Evolutionary conservation across 192 early-diverging fungal species (phyloP).

Genomic region (Podila epigama): DNA sequence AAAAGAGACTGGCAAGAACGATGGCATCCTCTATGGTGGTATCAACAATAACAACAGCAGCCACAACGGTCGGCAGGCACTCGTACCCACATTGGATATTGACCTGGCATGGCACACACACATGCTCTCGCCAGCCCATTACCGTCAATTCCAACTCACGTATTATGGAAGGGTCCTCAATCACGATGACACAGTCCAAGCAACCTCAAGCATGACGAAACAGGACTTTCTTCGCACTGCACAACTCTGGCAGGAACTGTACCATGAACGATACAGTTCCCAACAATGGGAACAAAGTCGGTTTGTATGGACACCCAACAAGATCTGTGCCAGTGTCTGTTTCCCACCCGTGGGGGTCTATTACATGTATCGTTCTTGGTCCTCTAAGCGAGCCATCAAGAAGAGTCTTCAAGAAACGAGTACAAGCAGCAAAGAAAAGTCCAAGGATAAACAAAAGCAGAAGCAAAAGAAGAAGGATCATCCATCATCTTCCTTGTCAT

Average conservation of each 20-base stretch:
- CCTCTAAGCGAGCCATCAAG: constrained; percentile 22
- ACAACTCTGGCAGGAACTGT: constrained; percentile 58
- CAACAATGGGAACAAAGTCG: constrained; percentile 9
- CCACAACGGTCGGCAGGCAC: constrained; percentile 17
- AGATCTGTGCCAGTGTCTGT: constrained; percentile 20
- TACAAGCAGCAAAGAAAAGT: no score
- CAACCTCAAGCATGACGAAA: constrained; percentile 33
- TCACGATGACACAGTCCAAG: constrained; percentile 67
- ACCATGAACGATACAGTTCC: constrained; percentile 50
- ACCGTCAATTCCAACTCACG: constrained; percentile 58
- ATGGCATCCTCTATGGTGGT: no score
- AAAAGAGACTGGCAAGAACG: no score
- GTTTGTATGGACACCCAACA: constrained; percentile 25
- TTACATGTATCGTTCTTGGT: constrained; percentile 24
- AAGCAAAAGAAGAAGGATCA: not conserved
- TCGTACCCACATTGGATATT: constrained; percentile 73
- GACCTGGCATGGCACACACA: constrained; percentile 78
- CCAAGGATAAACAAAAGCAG: not conserved
- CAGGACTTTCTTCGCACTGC: constrained; percentile 54
- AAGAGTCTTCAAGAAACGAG: constrained; percentile 2
- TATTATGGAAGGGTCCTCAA: constrained; percentile 61
- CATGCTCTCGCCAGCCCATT: constrained; percentile 60
- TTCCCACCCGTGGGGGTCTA: constrained; percentile 45
- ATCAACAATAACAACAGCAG: no score
- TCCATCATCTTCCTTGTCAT: no score